Evolutionary conservation across 176 grass and related monocot genomes (phyloP).

Genomic region (Coix lacrymajobi): DNA sequence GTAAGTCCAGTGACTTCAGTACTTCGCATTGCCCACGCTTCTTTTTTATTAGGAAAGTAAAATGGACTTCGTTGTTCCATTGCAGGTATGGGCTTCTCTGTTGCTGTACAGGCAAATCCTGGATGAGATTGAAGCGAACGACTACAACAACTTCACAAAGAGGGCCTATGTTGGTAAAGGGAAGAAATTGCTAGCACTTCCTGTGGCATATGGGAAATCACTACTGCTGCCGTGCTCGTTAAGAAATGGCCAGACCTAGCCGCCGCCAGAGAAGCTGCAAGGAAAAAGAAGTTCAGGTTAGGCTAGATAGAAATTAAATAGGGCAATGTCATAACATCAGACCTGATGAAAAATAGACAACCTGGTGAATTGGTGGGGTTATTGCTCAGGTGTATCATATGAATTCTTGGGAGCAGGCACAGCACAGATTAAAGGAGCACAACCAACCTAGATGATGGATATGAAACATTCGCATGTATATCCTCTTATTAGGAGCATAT

Average conservation of each 20-base stretch:
- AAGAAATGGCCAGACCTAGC: conserved; percentile 24
- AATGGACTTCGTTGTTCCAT: not conserved
- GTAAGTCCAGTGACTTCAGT: conserved; percentile 11
- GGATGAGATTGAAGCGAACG: conserved; percentile 92
- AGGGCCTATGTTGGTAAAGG: conserved; percentile 85
- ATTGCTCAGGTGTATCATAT: not conserved
- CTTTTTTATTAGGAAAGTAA: not conserved
- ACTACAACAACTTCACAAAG: conserved; percentile 92
- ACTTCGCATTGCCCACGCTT: not conserved
- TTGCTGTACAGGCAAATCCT: conserved; percentile 77
- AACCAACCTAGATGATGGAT: not conserved
- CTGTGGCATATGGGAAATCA: conserved; percentile 67
- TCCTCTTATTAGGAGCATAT: not conserved
- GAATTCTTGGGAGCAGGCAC: not conserved
- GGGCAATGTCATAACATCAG: not conserved
- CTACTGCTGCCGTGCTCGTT: conserved; percentile 42
- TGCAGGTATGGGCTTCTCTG: conserved; percentile 89
- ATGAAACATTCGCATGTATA: not conserved
- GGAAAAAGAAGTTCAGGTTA: conserved; percentile 1
- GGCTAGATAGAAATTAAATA: conserved; percentile 28
- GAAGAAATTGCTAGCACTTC: conserved; percentile 75
- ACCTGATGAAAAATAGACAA: not conserved
- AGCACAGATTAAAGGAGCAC: not conserved
- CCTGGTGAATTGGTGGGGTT: not conserved
- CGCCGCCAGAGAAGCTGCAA: not conserved